Conservation (phyloP, 2,329 filamentous ascomycete species). For the Rhynchosporium graminicola region DNA sequence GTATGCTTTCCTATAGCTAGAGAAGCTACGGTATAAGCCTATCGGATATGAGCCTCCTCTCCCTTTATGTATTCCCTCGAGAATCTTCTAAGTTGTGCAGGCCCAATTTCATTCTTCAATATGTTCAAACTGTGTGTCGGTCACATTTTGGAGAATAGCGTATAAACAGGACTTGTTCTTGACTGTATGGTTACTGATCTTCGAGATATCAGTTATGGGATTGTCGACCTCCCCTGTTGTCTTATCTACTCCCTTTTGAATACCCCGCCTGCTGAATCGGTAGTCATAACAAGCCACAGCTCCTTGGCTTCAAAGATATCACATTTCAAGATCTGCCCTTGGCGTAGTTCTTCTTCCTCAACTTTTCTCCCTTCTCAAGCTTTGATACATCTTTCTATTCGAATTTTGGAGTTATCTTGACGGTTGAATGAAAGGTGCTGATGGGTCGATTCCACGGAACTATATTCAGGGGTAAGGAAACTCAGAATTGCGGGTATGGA, state of each 20-base stretch:
- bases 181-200: neutral
- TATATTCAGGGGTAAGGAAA: neutral
- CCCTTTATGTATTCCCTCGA: neutral
- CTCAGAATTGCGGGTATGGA: neutral
- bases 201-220: neutral
- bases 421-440: neutral
- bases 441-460: neutral
- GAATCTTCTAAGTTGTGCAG: neutral
- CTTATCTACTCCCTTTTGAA: neutral
- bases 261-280: neutral
- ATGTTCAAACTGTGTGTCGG: neutral
- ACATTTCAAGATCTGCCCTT: no score
- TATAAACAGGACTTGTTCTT: neutral
- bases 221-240: neutral
- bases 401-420: neutral
- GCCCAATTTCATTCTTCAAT: neutral
- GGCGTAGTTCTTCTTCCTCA: no score
- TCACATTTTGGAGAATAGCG: neutral
- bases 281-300: neutral
- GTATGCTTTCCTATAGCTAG: neutral
- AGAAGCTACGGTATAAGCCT: neutral
- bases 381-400: no score
- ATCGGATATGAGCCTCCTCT: neutral
- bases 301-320: neutral
- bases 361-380: no score